Base-by-base conservation (phyloP, 805 yeast genomes). In the Spathaspora girioi region DNA sequence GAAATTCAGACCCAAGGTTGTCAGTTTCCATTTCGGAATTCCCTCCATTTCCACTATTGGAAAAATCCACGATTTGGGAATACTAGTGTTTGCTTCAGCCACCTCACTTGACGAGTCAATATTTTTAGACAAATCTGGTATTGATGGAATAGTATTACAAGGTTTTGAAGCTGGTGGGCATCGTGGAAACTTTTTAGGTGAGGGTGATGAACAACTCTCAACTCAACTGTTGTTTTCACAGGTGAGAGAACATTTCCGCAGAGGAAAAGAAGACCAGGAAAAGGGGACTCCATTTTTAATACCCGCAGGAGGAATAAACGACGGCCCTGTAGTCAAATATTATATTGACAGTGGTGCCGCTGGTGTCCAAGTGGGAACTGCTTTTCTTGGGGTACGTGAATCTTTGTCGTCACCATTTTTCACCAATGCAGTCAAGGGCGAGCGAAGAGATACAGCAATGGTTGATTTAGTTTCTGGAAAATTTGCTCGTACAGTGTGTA, bases 151-250 rank as follows among this genome's bases (percentile, higher is more conserved):
- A 3, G 67, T 77, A 7, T 69, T 75, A 23, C 88, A 83, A 61
- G 87, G 87, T 0, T 70, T 69, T 60, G 87, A 82, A 56, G 87
- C 87, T 3, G 87, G 87, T 20, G 87, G 87, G 0, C 87, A 83
- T 59, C 65, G 87, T 15, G 86, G 86, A 2, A 76, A 70, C 54
- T 77, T 74, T 48, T 48, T 72, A 17, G 18, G 40, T 15, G 56
- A 41, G 8, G 54, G 56, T 4, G 61, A 64, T 52, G 65, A 64
- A 29, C 64, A 68, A 27, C 61, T 76, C 45, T 61, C 71, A 8
- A 77, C 83, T 0, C 56, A 47, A 38, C 56, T 64, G 5, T 58
- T 70, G 45, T 68, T 68, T 48, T 46, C 50, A 6, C 61, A 59
- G 49, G 63, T 66, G 8, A 54, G 54, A 40, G 32, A 40, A 4